Evolutionary conservation across 2,329 filamentous ascomycete species (phyloP).

Genomic region (Fusarium hainanense): DNA sequence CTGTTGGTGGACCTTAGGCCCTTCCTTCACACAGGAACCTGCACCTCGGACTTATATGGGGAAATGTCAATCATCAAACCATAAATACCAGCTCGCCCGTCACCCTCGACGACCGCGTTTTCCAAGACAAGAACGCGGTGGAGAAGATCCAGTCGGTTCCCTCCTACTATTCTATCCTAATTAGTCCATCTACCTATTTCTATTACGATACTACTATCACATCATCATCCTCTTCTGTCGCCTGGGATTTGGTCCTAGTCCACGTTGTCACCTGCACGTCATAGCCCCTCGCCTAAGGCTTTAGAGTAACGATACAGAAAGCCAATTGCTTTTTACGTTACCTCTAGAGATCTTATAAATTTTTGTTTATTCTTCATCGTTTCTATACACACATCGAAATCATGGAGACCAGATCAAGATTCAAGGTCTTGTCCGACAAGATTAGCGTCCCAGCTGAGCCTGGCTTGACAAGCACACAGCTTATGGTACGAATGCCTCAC

Average conservation of each 20-base stretch:
- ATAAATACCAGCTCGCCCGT: conserved; percentile 40
- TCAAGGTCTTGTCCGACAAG: conserved; percentile 64
- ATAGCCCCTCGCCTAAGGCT: conserved; percentile 22
- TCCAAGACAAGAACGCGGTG: conserved; percentile 23
- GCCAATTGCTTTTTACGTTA: conserved; percentile 11
- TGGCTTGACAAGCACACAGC: conserved; percentile 79
- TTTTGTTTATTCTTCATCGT: neutral
- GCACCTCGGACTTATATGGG: neutral
- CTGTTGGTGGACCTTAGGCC: neutral
- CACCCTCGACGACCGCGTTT: conserved; percentile 28
- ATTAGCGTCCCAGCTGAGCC: conserved; percentile 79
- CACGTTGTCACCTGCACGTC: conserved; percentile 38
- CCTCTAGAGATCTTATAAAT: neutral
- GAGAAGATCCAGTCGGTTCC: conserved; percentile 27
- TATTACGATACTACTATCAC: conserved; percentile 16
- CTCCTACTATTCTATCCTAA: neutral
- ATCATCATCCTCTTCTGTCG: neutral
- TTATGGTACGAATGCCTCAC: conserved; percentile 69
- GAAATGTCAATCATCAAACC: conserved; percentile 10
- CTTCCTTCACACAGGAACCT: neutral
- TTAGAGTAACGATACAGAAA: neutral
- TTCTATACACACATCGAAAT: neutral
- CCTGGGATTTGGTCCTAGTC: conserved; percentile 26
- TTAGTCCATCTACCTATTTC: neutral
- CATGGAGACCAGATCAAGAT: conserved; percentile 51